Evolutionary conservation across 2,329 filamentous ascomycete genomes (phyloP).

Genomic region (Lecanoromycetidae sp.): DNA sequence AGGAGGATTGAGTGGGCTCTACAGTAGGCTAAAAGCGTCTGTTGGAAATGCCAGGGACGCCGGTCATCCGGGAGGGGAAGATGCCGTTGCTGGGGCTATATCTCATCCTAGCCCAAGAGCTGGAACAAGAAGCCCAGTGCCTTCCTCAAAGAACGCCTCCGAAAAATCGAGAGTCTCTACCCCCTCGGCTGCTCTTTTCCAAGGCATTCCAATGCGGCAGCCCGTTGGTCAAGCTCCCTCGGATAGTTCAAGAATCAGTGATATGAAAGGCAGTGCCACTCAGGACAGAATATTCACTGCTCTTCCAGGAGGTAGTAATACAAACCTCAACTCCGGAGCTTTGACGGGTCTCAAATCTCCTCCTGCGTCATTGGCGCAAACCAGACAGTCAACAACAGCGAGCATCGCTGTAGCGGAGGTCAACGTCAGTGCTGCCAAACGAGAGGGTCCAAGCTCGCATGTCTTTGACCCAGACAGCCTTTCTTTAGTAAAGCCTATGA

Average conservation of each 20-base stretch:
- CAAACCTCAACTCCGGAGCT: constrained; percentile 7
- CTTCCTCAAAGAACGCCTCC: neutral
- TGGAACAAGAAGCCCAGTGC: constrained; percentile 24
- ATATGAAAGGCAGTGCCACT: too few relatives aligned
- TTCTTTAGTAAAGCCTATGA: neutral
- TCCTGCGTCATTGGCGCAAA: neutral
- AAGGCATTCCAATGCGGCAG: neutral
- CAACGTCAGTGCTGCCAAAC: constrained; percentile 35
- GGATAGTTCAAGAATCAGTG: too few relatives aligned
- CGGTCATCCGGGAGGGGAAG: constrained; percentile 26
- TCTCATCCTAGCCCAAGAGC: constrained; percentile 33
- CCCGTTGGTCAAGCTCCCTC: too few relatives aligned
- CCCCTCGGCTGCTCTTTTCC: neutral
- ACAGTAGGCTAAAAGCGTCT: constrained; percentile 70
- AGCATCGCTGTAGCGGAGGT: constrained; percentile 38
- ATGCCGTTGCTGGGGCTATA: constrained; percentile 22
- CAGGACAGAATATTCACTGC: too few relatives aligned
- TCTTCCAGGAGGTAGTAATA: constrained; percentile 31
- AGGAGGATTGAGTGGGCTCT: constrained; percentile 77
- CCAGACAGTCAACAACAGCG: constrained; percentile 16
- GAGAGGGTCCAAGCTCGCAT: neutral
- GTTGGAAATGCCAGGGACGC: constrained; percentile 58
- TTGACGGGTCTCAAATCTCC: neutral
- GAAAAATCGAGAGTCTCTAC: neutral
- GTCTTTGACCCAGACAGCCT: too few relatives aligned